Evolutionary conservation across 805 yeast species (phyloP).

Genomic region (Yarrowia sp.): DNA sequence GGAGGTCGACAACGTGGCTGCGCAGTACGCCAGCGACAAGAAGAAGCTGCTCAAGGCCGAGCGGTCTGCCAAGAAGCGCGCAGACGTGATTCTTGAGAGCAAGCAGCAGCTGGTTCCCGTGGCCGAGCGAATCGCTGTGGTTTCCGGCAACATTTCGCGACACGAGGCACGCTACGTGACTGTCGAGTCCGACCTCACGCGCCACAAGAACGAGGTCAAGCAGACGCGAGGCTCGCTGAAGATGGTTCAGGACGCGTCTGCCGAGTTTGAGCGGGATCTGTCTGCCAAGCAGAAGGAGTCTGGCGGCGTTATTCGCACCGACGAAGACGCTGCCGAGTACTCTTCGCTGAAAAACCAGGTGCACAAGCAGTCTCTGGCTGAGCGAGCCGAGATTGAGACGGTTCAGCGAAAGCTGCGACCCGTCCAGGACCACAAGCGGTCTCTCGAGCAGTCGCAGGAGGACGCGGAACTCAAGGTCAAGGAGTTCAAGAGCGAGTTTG

Average conservation of each 20-base stretch:
- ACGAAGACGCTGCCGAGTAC: conserved; percentile 4
- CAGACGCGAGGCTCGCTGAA: conserved; percentile 15
- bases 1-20: conserved; percentile 11
- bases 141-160: neutral
- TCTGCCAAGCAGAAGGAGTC: conserved; percentile 18
- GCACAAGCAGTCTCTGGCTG: conserved; percentile 24
- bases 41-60: conserved; percentile 7
- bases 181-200: neutral
- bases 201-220: conserved; percentile 13
- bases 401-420: conserved; percentile 25
- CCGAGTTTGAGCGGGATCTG: conserved; percentile 30
- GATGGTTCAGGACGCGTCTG: conserved; percentile 22
- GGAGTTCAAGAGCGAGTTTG: conserved; percentile 28
- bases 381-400: conserved; percentile 30
- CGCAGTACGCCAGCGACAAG: conserved; percentile 7
- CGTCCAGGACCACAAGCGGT: conserved; percentile 23
- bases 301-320: neutral
- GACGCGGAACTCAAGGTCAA: conserved; percentile 4
- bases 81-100: neutral
- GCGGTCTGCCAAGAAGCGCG: conserved; percentile 1
- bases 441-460: conserved; percentile 18
- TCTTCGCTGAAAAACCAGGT: conserved; percentile 26
- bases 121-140: conserved; percentile 6
- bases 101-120: conserved; percentile 23
- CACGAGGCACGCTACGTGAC: conserved; percentile 3